phyloP scores from a whole-genome alignment of 1,139 yeast species.

The Kurtzmaniella quercitrusa region DNA sequence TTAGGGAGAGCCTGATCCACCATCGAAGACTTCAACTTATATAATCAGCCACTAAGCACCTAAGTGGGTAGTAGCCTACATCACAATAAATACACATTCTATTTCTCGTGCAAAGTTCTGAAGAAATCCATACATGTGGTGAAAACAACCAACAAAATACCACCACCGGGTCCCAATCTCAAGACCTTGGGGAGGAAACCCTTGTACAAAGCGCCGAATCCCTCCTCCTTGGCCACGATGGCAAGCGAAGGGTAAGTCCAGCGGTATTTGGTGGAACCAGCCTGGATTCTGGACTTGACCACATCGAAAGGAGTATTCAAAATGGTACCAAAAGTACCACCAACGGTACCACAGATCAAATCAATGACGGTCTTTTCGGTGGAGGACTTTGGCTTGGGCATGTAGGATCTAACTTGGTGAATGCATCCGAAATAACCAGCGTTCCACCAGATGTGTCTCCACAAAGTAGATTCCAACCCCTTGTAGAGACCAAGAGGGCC shows the following conservation, averaged over 20 bases:
- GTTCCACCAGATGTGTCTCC: conserved; percentile 97
- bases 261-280: conserved; percentile 78
- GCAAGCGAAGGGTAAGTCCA: conserved; percentile 86
- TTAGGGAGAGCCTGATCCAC: background rate
- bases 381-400: conserved; percentile 71
- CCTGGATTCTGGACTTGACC: conserved; percentile 95
- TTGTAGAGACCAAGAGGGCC: conserved; percentile 86
- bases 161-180: conserved; percentile 99
- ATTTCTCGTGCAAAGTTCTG: conserved; percentile 50
- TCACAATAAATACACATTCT: background rate
- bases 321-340: conserved; percentile 94
- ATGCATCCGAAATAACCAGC: conserved; percentile 97
- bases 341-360: conserved; percentile 86
- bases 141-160: conserved; percentile 92
- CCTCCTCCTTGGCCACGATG: conserved; percentile 84
- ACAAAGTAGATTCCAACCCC: conserved; percentile 93
- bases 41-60: too few relatives aligned
- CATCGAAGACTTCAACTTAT: too few relatives aligned
- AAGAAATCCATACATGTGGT: conserved; percentile 94
- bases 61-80: too few relatives aligned
- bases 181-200: conserved; percentile 96
- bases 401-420: conserved; percentile 72
- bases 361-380: conserved; percentile 81
- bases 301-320: conserved; percentile 97
- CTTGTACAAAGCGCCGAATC: conserved; percentile 80